Evolutionary conservation across 805 yeast genomes (phyloP).

Genomic region (Zygosaccharomyces kombuchaensis): DNA sequence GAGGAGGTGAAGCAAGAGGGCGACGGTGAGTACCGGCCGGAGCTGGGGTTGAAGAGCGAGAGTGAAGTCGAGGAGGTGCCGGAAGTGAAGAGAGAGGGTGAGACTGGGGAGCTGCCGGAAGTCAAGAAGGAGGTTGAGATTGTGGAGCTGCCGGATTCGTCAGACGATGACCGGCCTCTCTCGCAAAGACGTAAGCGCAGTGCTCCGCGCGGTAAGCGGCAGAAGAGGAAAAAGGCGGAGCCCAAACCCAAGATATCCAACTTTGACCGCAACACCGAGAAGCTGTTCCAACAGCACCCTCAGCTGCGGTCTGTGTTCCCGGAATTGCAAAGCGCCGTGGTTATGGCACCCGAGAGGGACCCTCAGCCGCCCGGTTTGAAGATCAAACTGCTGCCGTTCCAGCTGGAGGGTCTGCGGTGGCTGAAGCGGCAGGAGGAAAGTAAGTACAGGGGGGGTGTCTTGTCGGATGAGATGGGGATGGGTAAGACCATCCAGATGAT

Average conservation of each 20-base stretch:
- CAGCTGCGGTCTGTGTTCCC: conserved; percentile 69
- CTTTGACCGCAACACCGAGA: conserved; percentile 63
- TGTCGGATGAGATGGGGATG: conserved; percentile 99
- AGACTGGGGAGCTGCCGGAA: too few species aligned
- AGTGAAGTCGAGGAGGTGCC: conserved; percentile 3
- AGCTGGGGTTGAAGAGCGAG: neutral
- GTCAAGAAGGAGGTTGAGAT: conserved; percentile 7
- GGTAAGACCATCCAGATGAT: conserved; percentile 98
- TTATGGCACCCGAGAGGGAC: conserved; percentile 50
- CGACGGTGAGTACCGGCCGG: neutral
- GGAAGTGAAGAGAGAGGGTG: conserved; percentile 1
- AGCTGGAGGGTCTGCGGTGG: conserved; percentile 92
- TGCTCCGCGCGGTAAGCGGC: neutral
- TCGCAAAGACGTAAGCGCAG: conserved; percentile 12
- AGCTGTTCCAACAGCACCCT: conserved; percentile 73
- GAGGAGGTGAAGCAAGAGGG: conserved; percentile 11
- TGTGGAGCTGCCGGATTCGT: neutral
- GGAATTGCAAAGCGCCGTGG: conserved; percentile 46
- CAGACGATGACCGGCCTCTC: conserved; percentile 24
- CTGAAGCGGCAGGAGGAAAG: conserved; percentile 62
- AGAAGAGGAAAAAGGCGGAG: conserved; percentile 16
- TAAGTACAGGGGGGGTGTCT: conserved; percentile 78
- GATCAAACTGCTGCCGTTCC: conserved; percentile 78
- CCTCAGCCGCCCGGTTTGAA: conserved; percentile 77
- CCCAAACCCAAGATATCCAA: conserved; percentile 46